Evolutionary conservation across 768 basidiomycete species (phyloP).

Genomic region (Suillus plorans): DNA sequence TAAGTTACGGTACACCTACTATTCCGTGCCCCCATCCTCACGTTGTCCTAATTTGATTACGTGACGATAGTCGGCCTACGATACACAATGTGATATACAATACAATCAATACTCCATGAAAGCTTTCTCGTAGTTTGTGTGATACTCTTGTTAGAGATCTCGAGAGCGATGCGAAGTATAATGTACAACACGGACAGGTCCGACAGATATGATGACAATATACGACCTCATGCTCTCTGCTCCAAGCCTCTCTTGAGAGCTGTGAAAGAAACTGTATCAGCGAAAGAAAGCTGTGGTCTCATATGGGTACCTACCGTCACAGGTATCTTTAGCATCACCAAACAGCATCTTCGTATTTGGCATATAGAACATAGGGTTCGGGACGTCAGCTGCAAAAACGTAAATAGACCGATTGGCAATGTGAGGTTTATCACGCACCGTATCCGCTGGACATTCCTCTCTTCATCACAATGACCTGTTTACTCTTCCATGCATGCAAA

Average conservation of each 20-base stretch:
- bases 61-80: constrained; percentile 17
- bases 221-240: constrained; percentile 19
- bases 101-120: constrained; percentile 23
- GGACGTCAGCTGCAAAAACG: constrained; percentile 68
- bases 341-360: constrained; percentile 88
- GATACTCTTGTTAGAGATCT: background rate
- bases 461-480: constrained; percentile 92
- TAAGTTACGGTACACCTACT: constrained; percentile 22
- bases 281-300: background rate
- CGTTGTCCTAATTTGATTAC: constrained; percentile 12
- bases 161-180: constrained; percentile 14
- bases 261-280: constrained; percentile 16
- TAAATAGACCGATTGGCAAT: constrained; percentile 4
- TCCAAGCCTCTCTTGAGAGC: constrained; percentile 65
- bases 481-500: constrained; percentile 90
- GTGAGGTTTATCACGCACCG: constrained; percentile 43
- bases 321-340: constrained; percentile 88
- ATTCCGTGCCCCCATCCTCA: constrained; percentile 13
- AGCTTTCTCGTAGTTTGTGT: constrained; percentile 5
- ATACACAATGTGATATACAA: constrained; percentile 29
- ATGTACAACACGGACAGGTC: constrained; percentile 21
- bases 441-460: constrained; percentile 87
- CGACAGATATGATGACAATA: constrained; percentile 3
- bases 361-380: constrained; percentile 95
- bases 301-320: constrained; percentile 58